A percentile compares a stretch with the other conserved stretches of the same genome.
These are phyloP conservation scores for Tuber melanosporum DNA, from an alignment of 495 filamentous ascomycete genomes.

Conservation along the genomic window DNA sequence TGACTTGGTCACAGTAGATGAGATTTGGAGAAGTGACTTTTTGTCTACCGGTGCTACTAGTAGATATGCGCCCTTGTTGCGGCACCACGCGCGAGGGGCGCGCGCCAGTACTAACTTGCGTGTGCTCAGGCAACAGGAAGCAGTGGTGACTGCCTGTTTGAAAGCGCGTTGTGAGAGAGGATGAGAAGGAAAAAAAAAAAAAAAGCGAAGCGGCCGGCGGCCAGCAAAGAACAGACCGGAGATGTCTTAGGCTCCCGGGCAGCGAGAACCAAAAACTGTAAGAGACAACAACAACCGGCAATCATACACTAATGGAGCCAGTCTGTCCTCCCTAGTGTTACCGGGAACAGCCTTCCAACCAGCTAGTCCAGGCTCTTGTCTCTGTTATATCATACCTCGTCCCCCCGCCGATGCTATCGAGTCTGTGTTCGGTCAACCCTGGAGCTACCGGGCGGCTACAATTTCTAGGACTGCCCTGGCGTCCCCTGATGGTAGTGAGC, in stretches of 20 bases:
- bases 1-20: constrained; percentile 32
- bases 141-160: constrained; percentile 23
- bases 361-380: constrained; percentile 19
- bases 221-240: constrained; percentile 18
- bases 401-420: neutral
- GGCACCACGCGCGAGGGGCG: constrained; percentile 31
- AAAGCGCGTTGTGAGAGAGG: constrained; percentile 19
- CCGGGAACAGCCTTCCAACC: neutral
- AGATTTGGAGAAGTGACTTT: constrained; percentile 22
- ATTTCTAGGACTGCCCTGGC: neutral
- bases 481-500: neutral
- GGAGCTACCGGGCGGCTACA: neutral
- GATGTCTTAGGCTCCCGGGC: constrained; percentile 23
- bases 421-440: neutral
- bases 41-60: constrained; percentile 1
- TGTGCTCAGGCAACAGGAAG: constrained; percentile 17
- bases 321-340: constrained; percentile 17
- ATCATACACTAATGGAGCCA: constrained; percentile 20
- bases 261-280: constrained; percentile 14
- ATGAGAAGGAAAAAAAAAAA: constrained; percentile 7
- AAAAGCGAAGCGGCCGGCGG: constrained; percentile 9
- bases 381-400: neutral
- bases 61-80: constrained; percentile 31
- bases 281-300: constrained; percentile 13
- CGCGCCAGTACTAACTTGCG: constrained; percentile 14